Conservation (phyloP, 352 stramenopile genomes). For the Phytophthora multivora region DNA sequence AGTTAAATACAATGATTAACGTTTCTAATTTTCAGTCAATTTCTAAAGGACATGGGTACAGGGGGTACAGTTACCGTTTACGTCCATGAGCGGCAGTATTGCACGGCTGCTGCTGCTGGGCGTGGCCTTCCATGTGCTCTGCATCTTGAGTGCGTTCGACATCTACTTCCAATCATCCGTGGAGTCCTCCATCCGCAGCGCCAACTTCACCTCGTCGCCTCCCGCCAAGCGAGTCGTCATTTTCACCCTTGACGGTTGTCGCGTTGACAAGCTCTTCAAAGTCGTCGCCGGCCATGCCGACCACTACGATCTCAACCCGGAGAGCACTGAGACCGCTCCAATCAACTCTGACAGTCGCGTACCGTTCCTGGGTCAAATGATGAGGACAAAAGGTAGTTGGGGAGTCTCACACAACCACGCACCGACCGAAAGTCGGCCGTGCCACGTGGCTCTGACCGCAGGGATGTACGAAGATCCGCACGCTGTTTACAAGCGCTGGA, state of each 20-base stretch:
- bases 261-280: slow-evolving; percentile 84
- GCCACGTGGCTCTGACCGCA: slow-evolving; percentile 83
- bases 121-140: slow-evolving; percentile 78
- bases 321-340: neutral
- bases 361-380: slow-evolving; percentile 72
- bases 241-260: slow-evolving; percentile 83
- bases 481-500: slow-evolving; percentile 80
- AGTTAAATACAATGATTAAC: too few species aligned
- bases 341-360: slow-evolving; percentile 27
- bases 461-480: slow-evolving; percentile 90
- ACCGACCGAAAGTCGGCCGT: slow-evolving; percentile 80
- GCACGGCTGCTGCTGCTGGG: slow-evolving; percentile 61
- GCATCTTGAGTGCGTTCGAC: slow-evolving; percentile 86
- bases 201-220: slow-evolving; percentile 38
- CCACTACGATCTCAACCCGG: slow-evolving; percentile 21
- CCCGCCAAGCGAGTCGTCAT: slow-evolving; percentile 73
- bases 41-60: too few species aligned
- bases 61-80: too few species aligned
- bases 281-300: slow-evolving; percentile 34
- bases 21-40: too few species aligned
- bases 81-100: slow-evolving; percentile 17
- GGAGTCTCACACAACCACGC: slow-evolving; percentile 87
- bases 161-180: slow-evolving; percentile 89
- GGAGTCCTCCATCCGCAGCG: slow-evolving; percentile 55
- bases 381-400: slow-evolving; percentile 70